A percentile compares a stretch with the other conserved stretches of the same genome.
These are phyloP conservation scores for Myrmaecium sp. DNA, from an alignment of 2,329 filamentous ascomycete species.

Conservation along the genomic window DNA sequence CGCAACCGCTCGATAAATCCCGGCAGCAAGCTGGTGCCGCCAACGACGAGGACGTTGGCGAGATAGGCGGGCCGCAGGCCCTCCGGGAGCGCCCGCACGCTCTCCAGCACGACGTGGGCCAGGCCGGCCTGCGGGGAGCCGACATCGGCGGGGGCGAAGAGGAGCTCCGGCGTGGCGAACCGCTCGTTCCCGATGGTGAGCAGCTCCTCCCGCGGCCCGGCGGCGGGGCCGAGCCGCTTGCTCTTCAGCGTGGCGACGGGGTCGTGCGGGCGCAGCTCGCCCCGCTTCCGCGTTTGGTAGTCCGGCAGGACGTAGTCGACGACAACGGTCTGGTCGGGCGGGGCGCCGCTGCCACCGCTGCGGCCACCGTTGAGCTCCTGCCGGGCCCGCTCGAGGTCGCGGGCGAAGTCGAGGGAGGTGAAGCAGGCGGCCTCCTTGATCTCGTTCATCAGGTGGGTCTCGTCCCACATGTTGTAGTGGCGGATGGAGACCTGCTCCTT, in stretches of 20 bases:
- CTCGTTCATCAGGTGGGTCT: slow-evolving; percentile 84
- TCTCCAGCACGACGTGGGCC: slow-evolving; percentile 67
- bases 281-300: slow-evolving; percentile 44
- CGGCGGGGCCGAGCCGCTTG: slow-evolving; percentile 27
- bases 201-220: slow-evolving; percentile 50
- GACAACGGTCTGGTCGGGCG: slow-evolving; percentile 39
- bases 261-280: slow-evolving; percentile 64
- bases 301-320: slow-evolving; percentile 90
- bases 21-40: slow-evolving; percentile 63
- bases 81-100: slow-evolving; percentile 56
- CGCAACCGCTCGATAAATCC: slow-evolving; percentile 68
- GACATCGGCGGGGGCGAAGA: slow-evolving; percentile 76
- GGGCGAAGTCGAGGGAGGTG: slow-evolving; percentile 58
- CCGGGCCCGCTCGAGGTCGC: slow-evolving; percentile 70
- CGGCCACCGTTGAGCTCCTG: slow-evolving; percentile 38
- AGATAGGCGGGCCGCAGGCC: slow-evolving; percentile 70
- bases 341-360: slow-evolving; percentile 40
- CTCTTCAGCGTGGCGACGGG: slow-evolving; percentile 40
- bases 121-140: slow-evolving; percentile 72
- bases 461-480: slow-evolving; percentile 91
- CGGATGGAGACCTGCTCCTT: slow-evolving; percentile 78
- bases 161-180: slow-evolving; percentile 73
- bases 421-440: slow-evolving; percentile 87
- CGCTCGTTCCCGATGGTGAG: slow-evolving; percentile 82
- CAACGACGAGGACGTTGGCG: slow-evolving; percentile 76